phyloP scores from a whole-genome alignment of 108 stramenopile genomes.

The Aurantiochytrium sp. region DNA sequence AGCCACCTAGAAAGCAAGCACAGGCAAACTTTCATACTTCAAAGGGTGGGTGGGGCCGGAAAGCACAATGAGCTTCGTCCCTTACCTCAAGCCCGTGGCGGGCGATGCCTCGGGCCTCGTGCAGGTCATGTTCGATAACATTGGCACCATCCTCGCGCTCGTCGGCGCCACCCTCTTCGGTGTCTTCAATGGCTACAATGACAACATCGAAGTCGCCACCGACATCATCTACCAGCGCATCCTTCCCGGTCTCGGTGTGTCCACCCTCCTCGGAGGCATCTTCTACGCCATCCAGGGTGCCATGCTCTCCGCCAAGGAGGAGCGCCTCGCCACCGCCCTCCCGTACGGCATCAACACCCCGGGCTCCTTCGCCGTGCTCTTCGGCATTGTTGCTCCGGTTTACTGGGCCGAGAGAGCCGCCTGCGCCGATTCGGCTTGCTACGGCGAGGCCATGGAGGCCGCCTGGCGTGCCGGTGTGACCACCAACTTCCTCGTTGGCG shows the following conservation, averaged over 20 bases:
- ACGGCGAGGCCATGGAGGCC: background rate
- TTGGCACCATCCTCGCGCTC: slow-evolving; percentile 61
- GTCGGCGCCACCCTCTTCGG: slow-evolving; percentile 47
- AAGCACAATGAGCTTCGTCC: background rate
- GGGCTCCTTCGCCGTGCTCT: slow-evolving; percentile 67
- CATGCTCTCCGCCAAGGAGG: slow-evolving; percentile 50
- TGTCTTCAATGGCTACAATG: background rate
- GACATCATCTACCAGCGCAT: slow-evolving; percentile 56
- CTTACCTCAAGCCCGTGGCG: background rate
- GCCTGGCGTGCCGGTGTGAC: slow-evolving; percentile 42
- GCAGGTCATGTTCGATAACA: slow-evolving; percentile 67
- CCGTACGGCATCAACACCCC: slow-evolving; percentile 74
- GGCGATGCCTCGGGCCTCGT: slow-evolving; percentile 51
- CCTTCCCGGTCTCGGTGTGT: slow-evolving; percentile 64
- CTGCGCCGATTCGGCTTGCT: background rate
- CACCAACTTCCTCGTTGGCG: slow-evolving; percentile 42
- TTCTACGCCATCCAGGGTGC: slow-evolving; percentile 60
- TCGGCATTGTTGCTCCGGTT: slow-evolving; percentile 54
- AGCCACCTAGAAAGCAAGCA: background rate
- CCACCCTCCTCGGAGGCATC: slow-evolving; percentile 54
- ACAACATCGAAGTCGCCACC: slow-evolving; percentile 14
- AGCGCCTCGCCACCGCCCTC: slow-evolving; percentile 54
- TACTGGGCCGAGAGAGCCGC: slow-evolving; percentile 33
- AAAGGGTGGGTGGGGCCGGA: background rate
- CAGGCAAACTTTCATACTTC: background rate